A percentile compares a stretch with the other conserved stretches of the same genome.
Conservation (phyloP, 208 protist species). For the Trypanosoma scelopori region DNA sequence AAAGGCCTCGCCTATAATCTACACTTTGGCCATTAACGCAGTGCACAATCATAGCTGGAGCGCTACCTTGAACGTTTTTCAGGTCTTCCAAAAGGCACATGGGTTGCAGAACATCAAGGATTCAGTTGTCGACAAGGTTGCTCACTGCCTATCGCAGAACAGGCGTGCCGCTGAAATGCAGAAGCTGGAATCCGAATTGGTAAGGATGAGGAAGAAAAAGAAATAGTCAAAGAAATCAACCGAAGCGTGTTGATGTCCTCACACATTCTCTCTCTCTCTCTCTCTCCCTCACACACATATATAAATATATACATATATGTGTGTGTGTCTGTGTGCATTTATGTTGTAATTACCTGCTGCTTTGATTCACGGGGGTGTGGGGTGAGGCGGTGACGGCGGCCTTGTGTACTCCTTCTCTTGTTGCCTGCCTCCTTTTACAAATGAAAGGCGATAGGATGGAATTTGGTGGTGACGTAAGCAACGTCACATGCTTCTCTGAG, state of each 20-base stretch:
- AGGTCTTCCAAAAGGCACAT: conserved; percentile 70
- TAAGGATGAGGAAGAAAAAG: conserved; percentile 39
- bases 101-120: conserved; percentile 66
- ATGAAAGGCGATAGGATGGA: conserved; percentile 14
- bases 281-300: not conserved
- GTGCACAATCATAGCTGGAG: conserved; percentile 66
- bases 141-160: conserved; percentile 73
- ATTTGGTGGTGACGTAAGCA: not conserved
- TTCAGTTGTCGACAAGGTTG: conserved; percentile 68
- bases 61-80: conserved; percentile 61
- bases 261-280: not conserved
- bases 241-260: conserved; percentile 6
- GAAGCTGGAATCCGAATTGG: conserved; percentile 68
- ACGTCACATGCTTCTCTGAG: not conserved
- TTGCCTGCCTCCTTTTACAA: conserved; percentile 26
- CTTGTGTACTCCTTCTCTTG: conserved; percentile 22
- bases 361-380: not conserved
- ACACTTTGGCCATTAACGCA: conserved; percentile 61
- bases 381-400: not conserved
- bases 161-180: conserved; percentile 53
- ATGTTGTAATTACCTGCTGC: not conserved
- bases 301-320: no score
- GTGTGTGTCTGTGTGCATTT: not conserved
- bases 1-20: conserved; percentile 65
- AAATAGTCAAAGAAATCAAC: conserved; percentile 9